These are phyloP conservation scores for Camellia oleifera DNA, from an alignment of 179 eudicot species.

Conservation along the genomic window DNA sequence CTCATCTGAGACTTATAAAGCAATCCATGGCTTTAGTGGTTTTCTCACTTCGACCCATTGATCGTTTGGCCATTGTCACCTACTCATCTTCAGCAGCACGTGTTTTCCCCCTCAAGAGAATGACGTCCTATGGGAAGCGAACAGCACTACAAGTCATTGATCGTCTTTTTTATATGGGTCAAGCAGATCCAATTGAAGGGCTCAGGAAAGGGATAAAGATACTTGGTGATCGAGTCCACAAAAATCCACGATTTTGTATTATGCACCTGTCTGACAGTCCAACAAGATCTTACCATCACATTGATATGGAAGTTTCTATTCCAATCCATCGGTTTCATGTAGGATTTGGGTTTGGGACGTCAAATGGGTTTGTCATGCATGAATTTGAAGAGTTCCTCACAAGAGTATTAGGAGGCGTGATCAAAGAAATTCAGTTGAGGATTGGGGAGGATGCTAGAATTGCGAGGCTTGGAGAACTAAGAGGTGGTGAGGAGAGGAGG, in stretches of 20 bases:
- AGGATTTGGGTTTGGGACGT: conserved; percentile 42
- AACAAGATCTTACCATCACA: conserved; percentile 45
- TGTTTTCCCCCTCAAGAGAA: conserved; percentile 73
- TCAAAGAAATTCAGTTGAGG: conserved; percentile 61
- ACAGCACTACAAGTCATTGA: conserved; percentile 81
- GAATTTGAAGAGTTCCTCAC: conserved; percentile 68
- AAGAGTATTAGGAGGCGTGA: conserved; percentile 53
- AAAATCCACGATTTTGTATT: conserved; percentile 60
- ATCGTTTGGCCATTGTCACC: conserved; percentile 76
- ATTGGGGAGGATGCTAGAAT: conserved; percentile 52
- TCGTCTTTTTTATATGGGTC: conserved; percentile 69
- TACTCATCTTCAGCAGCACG: conserved; percentile 82
- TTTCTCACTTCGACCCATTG: conserved; percentile 64
- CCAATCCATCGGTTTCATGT: conserved; percentile 70
- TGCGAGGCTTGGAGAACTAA: conserved; percentile 72
- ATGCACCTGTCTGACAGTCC: conserved; percentile 63
- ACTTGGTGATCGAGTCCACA: conserved; percentile 65
- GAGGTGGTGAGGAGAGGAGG: conserved; percentile 79
- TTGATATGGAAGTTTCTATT: conserved; percentile 39
- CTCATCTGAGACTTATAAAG: conserved; percentile 84
- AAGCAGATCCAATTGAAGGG: conserved; percentile 76
- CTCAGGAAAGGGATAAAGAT: conserved; percentile 79
- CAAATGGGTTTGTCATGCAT: conserved; percentile 60
- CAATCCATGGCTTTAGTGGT: conserved; percentile 79
- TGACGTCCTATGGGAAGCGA: conserved; percentile 77